Evolutionary conservation across 2,329 filamentous ascomycete species (phyloP).

Genomic region (Cytospora chrysosperma): DNA sequence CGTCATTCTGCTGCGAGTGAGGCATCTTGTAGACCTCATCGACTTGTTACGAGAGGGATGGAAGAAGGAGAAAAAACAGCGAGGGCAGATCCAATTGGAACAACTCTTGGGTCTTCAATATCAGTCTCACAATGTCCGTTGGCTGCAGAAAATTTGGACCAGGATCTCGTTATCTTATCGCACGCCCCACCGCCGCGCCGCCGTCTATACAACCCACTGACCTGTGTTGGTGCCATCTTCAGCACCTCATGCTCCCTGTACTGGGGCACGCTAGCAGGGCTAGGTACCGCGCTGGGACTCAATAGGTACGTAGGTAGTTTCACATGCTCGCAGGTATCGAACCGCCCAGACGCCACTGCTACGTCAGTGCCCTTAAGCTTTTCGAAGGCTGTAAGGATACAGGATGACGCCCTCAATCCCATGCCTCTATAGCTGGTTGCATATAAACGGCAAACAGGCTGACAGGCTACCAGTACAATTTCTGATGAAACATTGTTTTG

Average conservation of each 20-base stretch:
- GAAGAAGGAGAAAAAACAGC: not conserved
- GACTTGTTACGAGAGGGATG: not conserved
- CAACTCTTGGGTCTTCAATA: constrained; percentile 4
- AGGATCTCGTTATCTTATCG: constrained; percentile 21
- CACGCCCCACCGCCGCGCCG: not conserved
- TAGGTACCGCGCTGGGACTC: too few species aligned
- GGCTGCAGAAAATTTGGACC: constrained; percentile 9
- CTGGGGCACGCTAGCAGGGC: too few species aligned
- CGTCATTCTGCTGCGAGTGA: constrained; percentile 53
- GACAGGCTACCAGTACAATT: not conserved
- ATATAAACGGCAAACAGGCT: not conserved
- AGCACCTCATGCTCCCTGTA: not conserved
- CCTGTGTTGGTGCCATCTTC: not conserved
- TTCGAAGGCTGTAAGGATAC: not conserved
- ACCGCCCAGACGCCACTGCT: not conserved
- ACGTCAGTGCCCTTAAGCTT: not conserved
- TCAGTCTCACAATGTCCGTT: not conserved
- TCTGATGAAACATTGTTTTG: not conserved
- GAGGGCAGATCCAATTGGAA: not conserved
- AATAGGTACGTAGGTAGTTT: not conserved
- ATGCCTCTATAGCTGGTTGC: not conserved
- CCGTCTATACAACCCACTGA: too few species aligned
- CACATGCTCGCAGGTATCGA: not conserved
- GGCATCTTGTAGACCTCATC: constrained; percentile 44
- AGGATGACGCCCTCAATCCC: not conserved